A percentile compares a stretch with the other conserved stretches of the same genome.
These are phyloP conservation scores for Aphanomyces stellatus DNA, from an alignment of 352 stramenopile genomes.

Conservation along the genomic window DNA sequence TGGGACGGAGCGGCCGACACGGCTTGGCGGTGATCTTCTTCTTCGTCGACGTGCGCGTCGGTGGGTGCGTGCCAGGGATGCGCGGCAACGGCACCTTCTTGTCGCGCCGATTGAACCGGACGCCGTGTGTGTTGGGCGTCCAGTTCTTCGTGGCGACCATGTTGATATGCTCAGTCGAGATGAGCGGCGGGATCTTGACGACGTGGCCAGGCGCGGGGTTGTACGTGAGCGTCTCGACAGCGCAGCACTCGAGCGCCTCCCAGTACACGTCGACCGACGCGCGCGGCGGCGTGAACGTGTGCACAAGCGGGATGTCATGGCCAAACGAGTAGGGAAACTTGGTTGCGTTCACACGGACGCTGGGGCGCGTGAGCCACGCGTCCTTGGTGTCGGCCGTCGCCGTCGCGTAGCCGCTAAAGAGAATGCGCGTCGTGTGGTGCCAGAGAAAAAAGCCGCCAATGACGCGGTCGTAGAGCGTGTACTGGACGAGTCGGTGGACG, in stretches of 20 bases:
- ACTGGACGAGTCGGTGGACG: neutral
- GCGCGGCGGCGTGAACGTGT: conserved; percentile 25
- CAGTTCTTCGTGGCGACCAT: neutral
- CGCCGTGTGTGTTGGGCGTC: neutral
- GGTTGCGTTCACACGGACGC: neutral
- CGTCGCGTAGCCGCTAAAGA: conserved; percentile 38
- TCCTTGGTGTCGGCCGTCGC: conserved; percentile 14
- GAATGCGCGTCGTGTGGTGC: conserved; percentile 37
- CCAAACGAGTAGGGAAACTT: conserved; percentile 46
- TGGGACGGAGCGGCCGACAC: neutral
- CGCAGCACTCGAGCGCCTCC: conserved; percentile 71
- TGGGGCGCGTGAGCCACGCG: neutral
- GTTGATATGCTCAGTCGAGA: neutral
- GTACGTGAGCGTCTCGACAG: conserved; percentile 48
- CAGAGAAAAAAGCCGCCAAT: conserved; percentile 61
- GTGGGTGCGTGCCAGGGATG: neutral
- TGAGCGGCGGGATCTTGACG: neutral
- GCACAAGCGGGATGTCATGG: conserved; percentile 42
- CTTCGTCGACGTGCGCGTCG: neutral
- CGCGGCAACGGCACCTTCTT: neutral
- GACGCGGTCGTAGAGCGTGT: conserved; percentile 61
- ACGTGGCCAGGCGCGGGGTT: neutral
- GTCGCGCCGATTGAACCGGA: conserved; percentile 2
- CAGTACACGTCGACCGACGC: conserved; percentile 57
- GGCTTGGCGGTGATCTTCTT: neutral